These are phyloP conservation scores for Leccinum barrowsii DNA, from an alignment of 768 basidiomycete species.

Conservation along the genomic window DNA sequence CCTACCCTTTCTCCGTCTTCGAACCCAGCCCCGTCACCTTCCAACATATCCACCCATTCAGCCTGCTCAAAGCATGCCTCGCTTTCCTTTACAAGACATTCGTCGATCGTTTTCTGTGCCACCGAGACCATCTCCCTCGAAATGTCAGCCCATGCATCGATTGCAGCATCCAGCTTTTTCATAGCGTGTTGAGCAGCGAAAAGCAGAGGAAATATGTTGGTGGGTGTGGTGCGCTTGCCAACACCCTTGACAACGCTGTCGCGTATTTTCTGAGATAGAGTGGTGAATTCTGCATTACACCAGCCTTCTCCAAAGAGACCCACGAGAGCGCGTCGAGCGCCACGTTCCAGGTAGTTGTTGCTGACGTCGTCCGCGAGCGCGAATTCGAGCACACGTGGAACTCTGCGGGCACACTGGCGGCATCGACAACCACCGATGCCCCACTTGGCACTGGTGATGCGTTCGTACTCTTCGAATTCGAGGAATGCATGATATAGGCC, in stretches of 20 bases:
- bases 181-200: constrained; percentile 63
- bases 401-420: constrained; percentile 75
- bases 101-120: constrained; percentile 61
- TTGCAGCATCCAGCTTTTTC: constrained; percentile 47
- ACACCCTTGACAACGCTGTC: constrained; percentile 73
- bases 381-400: constrained; percentile 82
- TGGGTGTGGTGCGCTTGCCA: constrained; percentile 59
- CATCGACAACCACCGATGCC: constrained; percentile 83
- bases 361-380: constrained; percentile 72
- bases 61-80: constrained; percentile 61
- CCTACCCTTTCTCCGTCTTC: constrained; percentile 79
- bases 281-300: constrained; percentile 79
- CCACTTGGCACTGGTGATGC: constrained; percentile 71
- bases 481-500: constrained; percentile 85
- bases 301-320: constrained; percentile 87
- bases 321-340: constrained; percentile 72
- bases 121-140: constrained; percentile 59
- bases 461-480: constrained; percentile 75
- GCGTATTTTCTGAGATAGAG: constrained; percentile 59
- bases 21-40: constrained; percentile 68
- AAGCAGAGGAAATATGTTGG: constrained; percentile 66
- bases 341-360: constrained; percentile 65
- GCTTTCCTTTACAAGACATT: constrained; percentile 54
- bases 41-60: constrained; percentile 76
- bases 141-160: constrained; percentile 47